Evolutionary conservation across 1,284 basidiomycete species (phyloP), one percentile per base, ranked within the genome.

Genomic region (Fistulinella cinereoalba): DNA sequence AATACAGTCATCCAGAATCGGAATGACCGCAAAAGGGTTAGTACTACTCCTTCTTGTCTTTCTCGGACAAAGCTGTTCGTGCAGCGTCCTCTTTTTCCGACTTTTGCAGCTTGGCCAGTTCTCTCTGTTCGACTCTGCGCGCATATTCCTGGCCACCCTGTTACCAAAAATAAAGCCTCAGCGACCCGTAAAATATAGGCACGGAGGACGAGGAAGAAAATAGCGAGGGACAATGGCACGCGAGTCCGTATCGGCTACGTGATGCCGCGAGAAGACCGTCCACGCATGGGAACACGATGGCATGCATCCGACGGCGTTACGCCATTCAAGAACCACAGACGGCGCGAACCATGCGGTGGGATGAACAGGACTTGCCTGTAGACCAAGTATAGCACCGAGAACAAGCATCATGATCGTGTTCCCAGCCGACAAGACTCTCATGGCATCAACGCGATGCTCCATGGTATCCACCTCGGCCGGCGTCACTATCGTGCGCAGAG

Each of bases 71-170:
- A n/a, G 7, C 50, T n/a, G 60, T 53, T 23, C 49, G 58, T n/a
- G 57, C 46, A 28, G 27, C 51, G 43, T 51, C 60, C 44, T 51
- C 55, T 23, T 53, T 55, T 34, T 50, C 51, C 18, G 34, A 58
- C 46, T 59, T 66, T 50, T 77, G 73, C 40, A 77, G 49, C 51
- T 71, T 75, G 28, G 74, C 75, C 55, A 82, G 60, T 54, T 82
- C 80, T 52, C 71, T 78, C 44, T 71, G 76, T 62, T 92, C 90
- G 40, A 76, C 54, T 25, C 87, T 80, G 53, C 74, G 72, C 28
- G 89, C 88, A 65, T 88, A 94, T 71, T 90, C 89, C 64, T 94
- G 90, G 25, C 92, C 92, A 43, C 80, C 84, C 86, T 94, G 71
- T 57, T n/a, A n/a, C 52, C 56, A 57, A 47, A 68, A 58, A 49